These are phyloP conservation scores for Shiraia sp. DNA, from an alignment of 2,329 filamentous ascomycete species.

Conservation along the genomic window DNA sequence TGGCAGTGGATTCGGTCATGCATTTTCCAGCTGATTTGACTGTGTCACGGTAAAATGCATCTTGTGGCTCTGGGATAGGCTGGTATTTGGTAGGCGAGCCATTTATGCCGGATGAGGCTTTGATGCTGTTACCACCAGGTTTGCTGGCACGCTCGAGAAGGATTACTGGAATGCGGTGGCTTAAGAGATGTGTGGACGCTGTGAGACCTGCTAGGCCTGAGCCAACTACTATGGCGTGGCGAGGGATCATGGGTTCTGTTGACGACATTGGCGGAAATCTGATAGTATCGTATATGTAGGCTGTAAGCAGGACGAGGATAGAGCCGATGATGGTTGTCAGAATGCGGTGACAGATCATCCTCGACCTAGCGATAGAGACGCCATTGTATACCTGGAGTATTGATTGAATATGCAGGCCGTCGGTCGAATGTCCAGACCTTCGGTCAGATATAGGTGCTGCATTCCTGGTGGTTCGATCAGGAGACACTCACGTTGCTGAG, in stretches of 20 bases:
- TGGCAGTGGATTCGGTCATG: conserved; percentile 30
- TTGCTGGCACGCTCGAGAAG: conserved; percentile 64
- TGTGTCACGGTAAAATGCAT: conserved; percentile 60
- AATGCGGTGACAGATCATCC: conserved; percentile 2
- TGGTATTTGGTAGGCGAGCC: conserved; percentile 65
- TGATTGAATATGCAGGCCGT: conserved; percentile 1
- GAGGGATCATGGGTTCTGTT: conserved; percentile 9
- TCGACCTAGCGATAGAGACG: conserved; percentile 1
- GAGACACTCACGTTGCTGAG: neutral
- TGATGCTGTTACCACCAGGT: conserved; percentile 68
- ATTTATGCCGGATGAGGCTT: conserved; percentile 69
- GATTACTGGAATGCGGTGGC: conserved; percentile 56
- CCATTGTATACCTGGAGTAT: conserved; percentile 4
- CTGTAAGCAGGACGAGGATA: conserved; percentile 1
- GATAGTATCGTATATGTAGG: conserved; percentile 6
- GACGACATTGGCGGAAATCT: conserved; percentile 4
- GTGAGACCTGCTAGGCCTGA: conserved; percentile 67
- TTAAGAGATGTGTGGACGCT: conserved; percentile 61
- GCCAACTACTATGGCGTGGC: conserved; percentile 62
- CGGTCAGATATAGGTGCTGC: conserved; percentile 1
- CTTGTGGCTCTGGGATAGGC: conserved; percentile 32
- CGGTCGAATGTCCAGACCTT: conserved; percentile 14
- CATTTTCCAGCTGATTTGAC: conserved; percentile 58
- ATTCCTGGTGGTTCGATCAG: neutral
- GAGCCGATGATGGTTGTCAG: neutral